Base-by-base conservation (phyloP, 2,329 filamentous ascomycete genomes). In the Xylariomycetidae sp. region DNA sequence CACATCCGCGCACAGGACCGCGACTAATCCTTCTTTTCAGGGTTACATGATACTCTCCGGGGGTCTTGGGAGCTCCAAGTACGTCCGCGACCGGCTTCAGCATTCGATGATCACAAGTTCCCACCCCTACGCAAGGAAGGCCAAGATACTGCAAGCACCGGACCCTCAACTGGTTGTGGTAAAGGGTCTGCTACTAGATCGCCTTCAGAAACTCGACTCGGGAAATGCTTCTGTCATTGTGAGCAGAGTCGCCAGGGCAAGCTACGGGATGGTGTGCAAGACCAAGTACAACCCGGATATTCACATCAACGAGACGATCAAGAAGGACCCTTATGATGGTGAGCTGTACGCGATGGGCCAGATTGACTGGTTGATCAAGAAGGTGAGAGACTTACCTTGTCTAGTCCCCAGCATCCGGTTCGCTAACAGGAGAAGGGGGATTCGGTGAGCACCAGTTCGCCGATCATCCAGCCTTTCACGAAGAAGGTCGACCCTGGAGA, bases 91-190 rank as follows among this genome's bases (percentile, higher is more conserved):
- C 15, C 49, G 53, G 12, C 52, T 70, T 3, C 55, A 67, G 29
- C 47, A 60, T n/a, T 48, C 56, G 2, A 55, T 67, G 25, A 35
- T 38, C 17, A 48, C 32, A 4, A 49, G 52, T 6, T 47, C 49
- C 3, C 62, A 67, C 29, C 53, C 54, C 4, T 63, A 56, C 32
- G 58, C 62, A 4, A 40, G 42, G 8, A 44, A 55, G 7, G 49
- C 63, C 18, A 50, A 57, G 20, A 62, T 69, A 12, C 40, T 68
- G 4, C 63, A 63, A 7, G 64, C 62, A 2, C 63, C 65, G 7
- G 71, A 75, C 28, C 70, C 72, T 0, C 69, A 74, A 34, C 64
- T 76, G 0, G 69, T 71, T 5, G 70, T 75, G 2, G 69, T 70
- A 25, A 70, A 70, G 39, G 71, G 72, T 0, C 52, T 74, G 3